Percentiles rank a stretch among this genome's conserved stretches.
Conservation (phyloP, 2,329 filamentous ascomycete species). For the Verticillium zaregamsianum region DNA sequence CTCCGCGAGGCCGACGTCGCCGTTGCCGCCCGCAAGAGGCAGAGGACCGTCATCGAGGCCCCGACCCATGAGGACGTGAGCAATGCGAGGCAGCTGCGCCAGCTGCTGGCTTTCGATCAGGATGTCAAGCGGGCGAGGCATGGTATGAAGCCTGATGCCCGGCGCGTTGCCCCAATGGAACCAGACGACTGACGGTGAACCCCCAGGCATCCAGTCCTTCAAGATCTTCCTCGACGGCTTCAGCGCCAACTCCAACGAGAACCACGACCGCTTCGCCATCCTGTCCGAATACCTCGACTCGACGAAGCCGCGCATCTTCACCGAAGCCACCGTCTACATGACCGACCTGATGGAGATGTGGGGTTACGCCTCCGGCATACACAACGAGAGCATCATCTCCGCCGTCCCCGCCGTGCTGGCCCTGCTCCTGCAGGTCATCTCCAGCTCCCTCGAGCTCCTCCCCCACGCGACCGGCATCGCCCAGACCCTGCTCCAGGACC, state of each 20-base stretch:
- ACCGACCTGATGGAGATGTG: constrained; percentile 82
- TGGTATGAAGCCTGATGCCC: constrained; percentile 36
- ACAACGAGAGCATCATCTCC: constrained; percentile 77
- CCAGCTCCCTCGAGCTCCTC: constrained; percentile 67
- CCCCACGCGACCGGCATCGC: constrained; percentile 74
- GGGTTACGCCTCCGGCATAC: constrained; percentile 75
- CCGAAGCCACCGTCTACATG: constrained; percentile 57
- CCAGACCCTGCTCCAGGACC: constrained; percentile 74
- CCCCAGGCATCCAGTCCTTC: constrained; percentile 60
- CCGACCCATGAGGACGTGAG: constrained; percentile 58
- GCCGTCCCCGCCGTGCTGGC: constrained; percentile 77
- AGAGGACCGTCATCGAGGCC: constrained; percentile 51
- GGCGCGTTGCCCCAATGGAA: background rate
- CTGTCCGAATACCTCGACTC: constrained; percentile 65
- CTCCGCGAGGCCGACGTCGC: constrained; percentile 34
- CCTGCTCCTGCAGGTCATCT: constrained; percentile 74
- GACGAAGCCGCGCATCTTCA: constrained; percentile 41
- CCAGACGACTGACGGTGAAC: constrained; percentile 1
- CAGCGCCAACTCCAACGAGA: constrained; percentile 40
- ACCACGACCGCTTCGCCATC: constrained; percentile 50
- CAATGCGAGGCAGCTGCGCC: constrained; percentile 62
- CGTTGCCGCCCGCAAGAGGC: constrained; percentile 44
- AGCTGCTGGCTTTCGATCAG: constrained; percentile 67
- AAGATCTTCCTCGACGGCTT: constrained; percentile 69
- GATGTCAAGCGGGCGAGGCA: constrained; percentile 64